Base-by-base conservation (phyloP, 768 basidiomycete species). In the Suillus brevipes region DNA sequence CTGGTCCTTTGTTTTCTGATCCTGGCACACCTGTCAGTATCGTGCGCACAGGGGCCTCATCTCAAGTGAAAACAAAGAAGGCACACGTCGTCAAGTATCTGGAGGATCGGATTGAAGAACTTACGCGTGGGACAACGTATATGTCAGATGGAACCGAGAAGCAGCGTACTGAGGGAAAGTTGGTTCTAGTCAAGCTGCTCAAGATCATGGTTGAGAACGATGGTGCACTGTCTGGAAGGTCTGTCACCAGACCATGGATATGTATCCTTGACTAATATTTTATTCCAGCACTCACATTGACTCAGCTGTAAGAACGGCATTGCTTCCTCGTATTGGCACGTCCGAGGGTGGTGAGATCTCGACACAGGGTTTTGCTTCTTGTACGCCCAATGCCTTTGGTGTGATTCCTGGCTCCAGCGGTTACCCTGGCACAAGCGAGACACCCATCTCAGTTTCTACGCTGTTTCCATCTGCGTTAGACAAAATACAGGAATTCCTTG, bases 131-230 rank as follows among this genome's bases (percentile, higher is more conserved):
- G 14, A 77, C 93, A 60, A 86, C 87, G 25, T 96, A 95, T 73
- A 76, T 92, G 28, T 74, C 82, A 52, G 83, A 82, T 43, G 82
- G 81, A 65, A 68, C 75, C 2, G 85, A 89, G 65, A 83, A 82
- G 67, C 79, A 84, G 62, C 83, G 82, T 60, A 84, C 88, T 31
- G 94, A 97, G 71, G 91, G 90, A 28, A 94, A 90, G 76, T 78
- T 93, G 36, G 79, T 88, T 2, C 78, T 99, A 23, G 81, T 94
- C 36, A 88, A 84, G 66, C 73, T 98, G 45, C 76, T 99, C 53
- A 89, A 84, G 72, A 79, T 91, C 9, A 84, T 99, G 85, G 83
- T 98, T 1, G 91, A 96, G 68, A 88, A 96, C 67, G 95, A 99
- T 67, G 97, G 97, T 0, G 86, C 87, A 61, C 77, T 97, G 23